These are phyloP conservation scores for Aspergillus cavernicola DNA, from an alignment of 495 filamentous ascomycete species.

Conservation along the genomic window DNA sequence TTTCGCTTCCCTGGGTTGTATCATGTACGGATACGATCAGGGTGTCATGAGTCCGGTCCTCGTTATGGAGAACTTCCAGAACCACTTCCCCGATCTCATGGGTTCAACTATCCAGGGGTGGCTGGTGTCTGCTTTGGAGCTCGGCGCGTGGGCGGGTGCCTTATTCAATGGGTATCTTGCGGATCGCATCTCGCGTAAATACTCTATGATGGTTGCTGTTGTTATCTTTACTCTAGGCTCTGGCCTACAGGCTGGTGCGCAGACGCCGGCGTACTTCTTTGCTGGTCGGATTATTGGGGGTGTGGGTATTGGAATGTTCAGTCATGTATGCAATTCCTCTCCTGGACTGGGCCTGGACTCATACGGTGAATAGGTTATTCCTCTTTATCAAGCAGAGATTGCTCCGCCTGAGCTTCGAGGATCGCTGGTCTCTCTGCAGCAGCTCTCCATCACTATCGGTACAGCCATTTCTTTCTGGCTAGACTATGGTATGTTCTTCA, in stretches of 20 bases:
- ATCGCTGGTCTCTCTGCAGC: conserved; percentile 66
- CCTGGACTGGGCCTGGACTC: not conserved
- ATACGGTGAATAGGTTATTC: conserved; percentile 9
- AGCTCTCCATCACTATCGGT: conserved; percentile 62
- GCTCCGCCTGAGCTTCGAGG: conserved; percentile 68
- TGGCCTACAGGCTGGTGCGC: conserved; percentile 38
- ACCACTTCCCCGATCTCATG: conserved; percentile 48
- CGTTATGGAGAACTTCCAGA: conserved; percentile 29
- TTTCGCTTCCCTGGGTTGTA: conserved; percentile 2
- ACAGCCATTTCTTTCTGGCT: conserved; percentile 66
- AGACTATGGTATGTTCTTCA: conserved; percentile 41
- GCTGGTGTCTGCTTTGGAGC: conserved; percentile 74
- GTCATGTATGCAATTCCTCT: conserved; percentile 13
- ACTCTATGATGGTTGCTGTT: conserved; percentile 66
- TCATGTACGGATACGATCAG: conserved; percentile 61
- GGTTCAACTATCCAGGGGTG: conserved; percentile 67
- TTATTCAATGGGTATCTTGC: conserved; percentile 72
- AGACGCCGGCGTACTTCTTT: conserved; percentile 37
- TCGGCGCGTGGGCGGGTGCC: conserved; percentile 77
- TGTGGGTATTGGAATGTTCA: conserved; percentile 65
- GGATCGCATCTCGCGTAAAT: conserved; percentile 72
- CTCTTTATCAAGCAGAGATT: conserved; percentile 25
- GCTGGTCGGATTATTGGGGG: conserved; percentile 48
- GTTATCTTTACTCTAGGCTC: conserved; percentile 68
- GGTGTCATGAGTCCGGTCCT: conserved; percentile 68